Evolutionary conservation across 108 stramenopile genomes (phyloP).

Genomic region (Tribonema minus): DNA sequence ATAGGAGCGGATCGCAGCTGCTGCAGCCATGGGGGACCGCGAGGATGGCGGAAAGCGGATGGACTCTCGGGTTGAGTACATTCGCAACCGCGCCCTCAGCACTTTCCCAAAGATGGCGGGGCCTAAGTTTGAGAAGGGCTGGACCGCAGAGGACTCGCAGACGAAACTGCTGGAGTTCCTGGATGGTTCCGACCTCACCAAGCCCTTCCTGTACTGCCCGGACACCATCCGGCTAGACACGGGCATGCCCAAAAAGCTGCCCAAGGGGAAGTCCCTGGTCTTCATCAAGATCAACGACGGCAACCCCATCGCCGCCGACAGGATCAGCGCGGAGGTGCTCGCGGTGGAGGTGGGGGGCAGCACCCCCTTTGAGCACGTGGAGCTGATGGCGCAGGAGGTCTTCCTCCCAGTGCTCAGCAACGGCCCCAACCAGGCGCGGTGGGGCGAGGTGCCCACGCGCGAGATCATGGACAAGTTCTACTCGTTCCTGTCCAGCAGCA

Average conservation of each 20-base stretch:
- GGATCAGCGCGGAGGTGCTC: slow-evolving; percentile 43
- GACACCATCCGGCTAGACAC: slow-evolving; percentile 44
- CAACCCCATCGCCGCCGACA: slow-evolving; percentile 49
- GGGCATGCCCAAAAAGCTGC: slow-evolving; percentile 43
- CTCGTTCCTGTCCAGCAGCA: slow-evolving; percentile 67
- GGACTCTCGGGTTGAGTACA: neutral
- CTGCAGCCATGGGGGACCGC: too few relatives aligned
- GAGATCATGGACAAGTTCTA: slow-evolving; percentile 76
- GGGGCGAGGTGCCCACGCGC: slow-evolving; percentile 77
- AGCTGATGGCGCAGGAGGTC: slow-evolving; percentile 68
- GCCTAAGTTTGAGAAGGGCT: slow-evolving; percentile 69
- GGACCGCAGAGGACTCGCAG: slow-evolving; percentile 67
- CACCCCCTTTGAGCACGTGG: slow-evolving; percentile 73
- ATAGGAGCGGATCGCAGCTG: too few relatives aligned
- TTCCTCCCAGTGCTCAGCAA: slow-evolving; percentile 73
- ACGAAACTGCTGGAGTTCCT: slow-evolving; percentile 25
- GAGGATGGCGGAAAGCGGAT: neutral
- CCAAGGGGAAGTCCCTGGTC: slow-evolving; percentile 63
- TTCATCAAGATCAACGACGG: slow-evolving; percentile 58
- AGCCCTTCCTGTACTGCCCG: slow-evolving; percentile 38
- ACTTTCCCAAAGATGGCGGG: neutral
- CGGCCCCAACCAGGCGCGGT: slow-evolving; percentile 68
- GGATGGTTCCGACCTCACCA: slow-evolving; percentile 15
- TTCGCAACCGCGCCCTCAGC: neutral
- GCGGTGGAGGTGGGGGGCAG: slow-evolving; percentile 63